Evolutionary conservation across 805 yeast species (phyloP), one percentile per base, ranked within the genome.

Genomic region (Jamesozyma piceae): DNA sequence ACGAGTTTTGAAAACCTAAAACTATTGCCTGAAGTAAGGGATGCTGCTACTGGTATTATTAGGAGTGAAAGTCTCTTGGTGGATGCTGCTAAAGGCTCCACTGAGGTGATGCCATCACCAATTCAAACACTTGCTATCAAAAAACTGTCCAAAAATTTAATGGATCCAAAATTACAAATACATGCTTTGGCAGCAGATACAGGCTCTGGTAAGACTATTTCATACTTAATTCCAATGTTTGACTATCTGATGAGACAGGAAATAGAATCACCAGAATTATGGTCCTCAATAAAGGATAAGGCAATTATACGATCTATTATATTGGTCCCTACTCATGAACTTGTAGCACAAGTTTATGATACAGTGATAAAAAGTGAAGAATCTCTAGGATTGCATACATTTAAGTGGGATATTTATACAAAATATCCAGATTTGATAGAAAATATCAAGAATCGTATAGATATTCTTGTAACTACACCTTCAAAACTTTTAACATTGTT

Each of bases 141-240:
- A 43, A 54, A 52, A 22, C 45, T 66, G 19, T 52, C 66, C 1
- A 53, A 57, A 35, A 43, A 49, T 8, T 45, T 67, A 14, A 61
- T 62, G 64, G 62, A 62, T 21, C 60, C 58, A 6, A 64, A 69
- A 45, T 53, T 78, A 38, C 77, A 78, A 49, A 73, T 80, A 1
- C 86, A 77, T 67, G 77, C 92, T 2, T 62, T 90, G 42, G 97
- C 97, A 0, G 95, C 97, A 2, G 97, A 92, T 59, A 90, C 98
- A 0, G 98, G 98, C 0, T 82, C 95, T 0, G 98, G 98, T 8
- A 90, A 90, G 58, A 90, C 98, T 0, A 78, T 95, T 79, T 88
- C 97, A 0, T 90, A 89, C 55, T 57, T 92, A 46, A 77, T 83
- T 0, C 89, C 95, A 0, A 48, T 90, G 29, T 49, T 89, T 31